These are phyloP conservation scores for Aegilops sharonensis DNA, from an alignment of 176 grass and related monocot genomes.

Conservation along the genomic window DNA sequence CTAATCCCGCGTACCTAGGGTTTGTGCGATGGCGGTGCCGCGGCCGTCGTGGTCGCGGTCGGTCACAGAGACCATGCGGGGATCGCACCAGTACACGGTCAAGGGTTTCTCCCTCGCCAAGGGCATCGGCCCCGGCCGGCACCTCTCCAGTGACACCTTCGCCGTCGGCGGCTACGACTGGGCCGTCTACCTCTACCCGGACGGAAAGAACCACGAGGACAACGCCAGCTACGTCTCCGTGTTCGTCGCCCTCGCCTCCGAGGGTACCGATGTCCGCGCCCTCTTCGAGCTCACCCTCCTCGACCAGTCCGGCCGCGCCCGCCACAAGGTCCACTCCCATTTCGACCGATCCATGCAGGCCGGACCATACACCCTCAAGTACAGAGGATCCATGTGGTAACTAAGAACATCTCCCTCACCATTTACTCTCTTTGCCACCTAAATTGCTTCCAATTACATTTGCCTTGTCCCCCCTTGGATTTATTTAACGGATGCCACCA, in stretches of 20 bases:
- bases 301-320: slow-evolving; percentile 63
- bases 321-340: slow-evolving; percentile 87
- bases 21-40: slow-evolving; percentile 52
- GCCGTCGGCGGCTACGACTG: slow-evolving; percentile 72
- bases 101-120: slow-evolving; percentile 85
- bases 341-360: slow-evolving; percentile 56
- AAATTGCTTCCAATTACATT: not conserved
- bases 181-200: slow-evolving; percentile 86
- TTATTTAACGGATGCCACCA: not conserved
- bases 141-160: slow-evolving; percentile 76
- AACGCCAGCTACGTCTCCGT: slow-evolving; percentile 72
- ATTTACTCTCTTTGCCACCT: not conserved
- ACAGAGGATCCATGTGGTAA: slow-evolving; percentile 86
- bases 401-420: not conserved
- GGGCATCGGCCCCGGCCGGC: slow-evolving; percentile 67
- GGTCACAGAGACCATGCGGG: slow-evolving; percentile 69
- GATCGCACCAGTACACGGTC: slow-evolving; percentile 72
- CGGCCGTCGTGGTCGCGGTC: slow-evolving; percentile 55
- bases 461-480: not conserved
- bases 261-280: slow-evolving; percentile 70
- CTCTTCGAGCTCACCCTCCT: slow-evolving; percentile 86
- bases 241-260: slow-evolving; percentile 82
- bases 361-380: slow-evolving; percentile 89
- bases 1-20: slow-evolving; percentile 29
- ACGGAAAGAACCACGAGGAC: slow-evolving; percentile 78